Conservation (phyloP, 139 green algal genomes). For the Picochlorum sp. region DNA sequence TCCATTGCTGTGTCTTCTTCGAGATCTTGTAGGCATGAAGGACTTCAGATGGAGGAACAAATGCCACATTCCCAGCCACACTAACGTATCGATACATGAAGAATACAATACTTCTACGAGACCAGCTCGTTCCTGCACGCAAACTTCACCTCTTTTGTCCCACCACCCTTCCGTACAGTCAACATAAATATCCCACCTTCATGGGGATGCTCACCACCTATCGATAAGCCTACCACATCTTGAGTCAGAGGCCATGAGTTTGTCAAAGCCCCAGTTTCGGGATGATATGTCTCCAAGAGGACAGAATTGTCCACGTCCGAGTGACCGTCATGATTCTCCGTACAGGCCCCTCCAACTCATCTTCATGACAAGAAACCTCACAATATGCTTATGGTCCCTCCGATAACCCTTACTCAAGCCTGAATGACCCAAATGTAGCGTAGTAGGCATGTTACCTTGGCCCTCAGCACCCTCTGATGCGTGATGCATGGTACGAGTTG, state of each 20-base stretch:
- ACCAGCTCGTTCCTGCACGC: constrained; percentile 45
- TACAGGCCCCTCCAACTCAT: constrained; percentile 71
- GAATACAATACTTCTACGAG: constrained; percentile 54
- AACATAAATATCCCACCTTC: constrained; percentile 55
- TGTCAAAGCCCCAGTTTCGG: constrained; percentile 61
- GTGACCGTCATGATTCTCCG: constrained; percentile 68
- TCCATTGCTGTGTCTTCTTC: constrained; percentile 32
- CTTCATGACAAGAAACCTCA: constrained; percentile 69
- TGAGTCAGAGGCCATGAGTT: constrained; percentile 64
- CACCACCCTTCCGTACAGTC: constrained; percentile 46
- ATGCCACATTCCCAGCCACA: neutral
- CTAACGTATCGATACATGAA: constrained; percentile 19
- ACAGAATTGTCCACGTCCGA: constrained; percentile 16
- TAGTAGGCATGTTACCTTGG: neutral
- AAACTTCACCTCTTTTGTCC: constrained; percentile 74
- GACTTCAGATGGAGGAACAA: neutral
- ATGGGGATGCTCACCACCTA: constrained; percentile 9
- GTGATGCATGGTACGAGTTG: too few species aligned
- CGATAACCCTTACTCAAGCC: neutral
- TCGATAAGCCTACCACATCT: constrained; percentile 32
- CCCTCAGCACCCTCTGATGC: too few species aligned
- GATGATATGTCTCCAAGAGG: constrained; percentile 66
- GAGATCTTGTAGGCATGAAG: constrained; percentile 27
- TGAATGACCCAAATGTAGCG: neutral
- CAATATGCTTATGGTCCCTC: neutral